A percentile compares a stretch with the other conserved stretches of the same genome.
Conservation (phyloP, 257 asterid species). For the Gentiana straminea region DNA sequence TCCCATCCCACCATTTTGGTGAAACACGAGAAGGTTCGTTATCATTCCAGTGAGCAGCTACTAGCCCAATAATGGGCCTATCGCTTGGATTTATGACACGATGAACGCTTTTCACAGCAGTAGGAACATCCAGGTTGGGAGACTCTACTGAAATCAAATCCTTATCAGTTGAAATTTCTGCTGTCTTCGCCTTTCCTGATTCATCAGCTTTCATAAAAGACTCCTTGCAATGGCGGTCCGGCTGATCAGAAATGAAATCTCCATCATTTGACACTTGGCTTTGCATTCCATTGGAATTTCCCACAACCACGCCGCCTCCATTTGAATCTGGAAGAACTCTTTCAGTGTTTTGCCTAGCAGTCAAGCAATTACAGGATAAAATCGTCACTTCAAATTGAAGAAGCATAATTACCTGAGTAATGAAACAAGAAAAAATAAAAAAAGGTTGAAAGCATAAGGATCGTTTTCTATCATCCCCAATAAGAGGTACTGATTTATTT, state of each 20-base stretch:
- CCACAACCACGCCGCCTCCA: not conserved
- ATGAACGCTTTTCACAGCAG: slow-evolving; percentile 15
- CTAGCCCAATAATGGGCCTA: slow-evolving; percentile 89
- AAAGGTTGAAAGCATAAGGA: not conserved
- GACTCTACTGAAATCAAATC: slow-evolving; percentile 17
- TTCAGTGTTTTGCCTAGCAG: slow-evolving; percentile 20
- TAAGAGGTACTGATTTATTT: not conserved
- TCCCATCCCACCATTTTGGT: slow-evolving; percentile 89
- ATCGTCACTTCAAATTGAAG: not conserved
- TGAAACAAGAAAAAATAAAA: not conserved
- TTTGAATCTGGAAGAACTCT: not conserved
- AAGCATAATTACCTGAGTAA: no score
- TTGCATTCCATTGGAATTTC: slow-evolving; percentile 2
- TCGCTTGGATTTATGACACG: slow-evolving; percentile 36
- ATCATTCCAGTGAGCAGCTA: slow-evolving; percentile 91
- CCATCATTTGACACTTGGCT: no score
- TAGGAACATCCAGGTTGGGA: slow-evolving; percentile 13
- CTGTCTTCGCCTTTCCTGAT: slow-evolving; percentile 14
- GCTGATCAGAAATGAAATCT: no score
- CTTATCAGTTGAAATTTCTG: slow-evolving; percentile 23
- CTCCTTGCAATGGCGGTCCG: no score
- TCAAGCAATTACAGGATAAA: slow-evolving; percentile 35
- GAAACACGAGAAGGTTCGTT: slow-evolving; percentile 41
- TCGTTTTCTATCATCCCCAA: not conserved
- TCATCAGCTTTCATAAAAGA: not conserved